phyloP scores from a whole-genome alignment of 176 grass and related monocot species.

The Ananas comosus region DNA sequence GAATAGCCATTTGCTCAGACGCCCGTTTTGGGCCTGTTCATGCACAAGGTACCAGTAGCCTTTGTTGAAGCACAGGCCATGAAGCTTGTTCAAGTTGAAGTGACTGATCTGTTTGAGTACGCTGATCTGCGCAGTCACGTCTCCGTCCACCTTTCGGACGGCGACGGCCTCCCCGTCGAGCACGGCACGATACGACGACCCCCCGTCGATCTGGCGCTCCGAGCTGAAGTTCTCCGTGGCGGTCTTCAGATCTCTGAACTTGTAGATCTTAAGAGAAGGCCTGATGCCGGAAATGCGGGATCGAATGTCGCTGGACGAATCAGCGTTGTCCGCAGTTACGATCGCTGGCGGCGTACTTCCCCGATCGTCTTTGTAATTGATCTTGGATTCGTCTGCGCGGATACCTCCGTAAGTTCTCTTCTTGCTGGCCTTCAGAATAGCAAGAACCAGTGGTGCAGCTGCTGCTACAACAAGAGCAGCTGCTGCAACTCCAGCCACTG shows the following conservation, averaged over 20 bases:
- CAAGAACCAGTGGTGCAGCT: not conserved
- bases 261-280: conserved; percentile 46
- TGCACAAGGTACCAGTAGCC: conserved; percentile 60
- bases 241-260: conserved; percentile 30
- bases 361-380: too few relatives aligned
- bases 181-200: conserved; percentile 39
- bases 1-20: conserved; percentile 37
- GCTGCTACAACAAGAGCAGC: conserved; percentile 8
- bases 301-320: conserved; percentile 21
- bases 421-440: conserved; percentile 23
- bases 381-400: not conserved
- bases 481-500: conserved; percentile 29
- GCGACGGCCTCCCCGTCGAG: conserved; percentile 36
- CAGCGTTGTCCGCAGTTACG: not conserved
- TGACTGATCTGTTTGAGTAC: conserved; percentile 57
- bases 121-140: conserved; percentile 38
- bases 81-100: conserved; percentile 52
- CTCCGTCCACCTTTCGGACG: conserved; percentile 31
- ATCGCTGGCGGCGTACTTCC: not conserved
- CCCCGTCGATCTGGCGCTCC: conserved; percentile 24
- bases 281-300: conserved; percentile 43
- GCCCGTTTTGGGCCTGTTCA: conserved; percentile 52
- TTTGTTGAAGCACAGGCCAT: conserved; percentile 41
- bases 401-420: not conserved
- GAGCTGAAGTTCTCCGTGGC: conserved; percentile 48